Percentiles rank a stretch among this genome's conserved stretches.
Evolutionary conservation across 805 yeast species (phyloP).

Genomic region (Saccharomycopsis sp.): DNA sequence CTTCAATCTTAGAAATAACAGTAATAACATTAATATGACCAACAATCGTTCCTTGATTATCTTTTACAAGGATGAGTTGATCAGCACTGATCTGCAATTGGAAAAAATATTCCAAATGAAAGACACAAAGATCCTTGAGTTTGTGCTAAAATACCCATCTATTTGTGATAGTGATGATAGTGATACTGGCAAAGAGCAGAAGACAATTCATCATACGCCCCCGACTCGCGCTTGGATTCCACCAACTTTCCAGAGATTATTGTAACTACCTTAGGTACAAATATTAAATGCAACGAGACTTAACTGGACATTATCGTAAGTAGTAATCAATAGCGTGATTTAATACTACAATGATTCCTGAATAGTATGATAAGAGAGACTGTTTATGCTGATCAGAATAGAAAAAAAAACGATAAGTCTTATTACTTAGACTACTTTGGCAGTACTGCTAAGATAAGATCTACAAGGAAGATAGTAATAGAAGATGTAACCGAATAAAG

Average conservation of each 20-base stretch:
- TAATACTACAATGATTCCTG: no score
- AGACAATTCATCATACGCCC: neutral
- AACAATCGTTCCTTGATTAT: neutral
- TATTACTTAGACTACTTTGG: no score
- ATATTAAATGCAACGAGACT: no score
- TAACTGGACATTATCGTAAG: no score
- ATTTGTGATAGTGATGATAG: neutral
- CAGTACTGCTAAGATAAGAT: no score
- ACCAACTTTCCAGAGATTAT: neutral
- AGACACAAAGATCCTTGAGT: neutral
- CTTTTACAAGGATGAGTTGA: neutral
- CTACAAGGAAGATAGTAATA: no score
- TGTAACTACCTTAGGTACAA: no score
- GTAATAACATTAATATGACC: neutral
- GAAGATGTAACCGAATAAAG: neutral
- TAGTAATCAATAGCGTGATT: no score
- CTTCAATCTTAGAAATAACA: conserved; percentile 42
- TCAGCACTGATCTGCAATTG: conserved; percentile 14
- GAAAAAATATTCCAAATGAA: conserved; percentile 9
- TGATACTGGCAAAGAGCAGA: neutral
- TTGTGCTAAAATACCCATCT: neutral
- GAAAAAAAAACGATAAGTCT: no score
- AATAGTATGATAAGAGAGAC: no score
- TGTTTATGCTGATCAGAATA: no score
- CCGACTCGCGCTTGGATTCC: neutral